Base-by-base conservation (phyloP, 306 rosid species). In the Prunus mume region DNA sequence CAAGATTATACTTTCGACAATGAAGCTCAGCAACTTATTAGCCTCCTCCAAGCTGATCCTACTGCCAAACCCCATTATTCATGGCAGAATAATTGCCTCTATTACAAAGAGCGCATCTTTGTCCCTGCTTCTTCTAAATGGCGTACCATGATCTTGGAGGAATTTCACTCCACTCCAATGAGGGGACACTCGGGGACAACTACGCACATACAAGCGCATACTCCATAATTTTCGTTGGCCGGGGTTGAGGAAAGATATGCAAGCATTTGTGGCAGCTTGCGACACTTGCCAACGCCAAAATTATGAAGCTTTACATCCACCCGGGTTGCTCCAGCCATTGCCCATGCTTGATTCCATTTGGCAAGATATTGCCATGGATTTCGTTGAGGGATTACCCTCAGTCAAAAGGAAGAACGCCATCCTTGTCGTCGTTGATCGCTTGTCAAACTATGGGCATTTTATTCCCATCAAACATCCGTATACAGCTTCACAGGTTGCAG, bases 81-180 rank as follows among this genome's bases (percentile, higher is more conserved):
- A 51, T 7, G 9, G 3, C 20, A 51, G 0, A 51, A 7, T 51
- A 1, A 51, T 1, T 0, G 9, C 2, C 25, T 19, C 1, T 55
- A 2, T 0, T 43, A 9, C 0, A 43, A 22, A 5, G 20, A 30
- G 0, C 12, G 63, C 1, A 17, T 28, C 0, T 30, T 74, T 25
- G 27, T 60, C 0, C 46, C 5, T 0, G 3, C 0, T 0, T 20
- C 2, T 9, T 27, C 66, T 0, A 0, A 20, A 1, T n/a, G 22
- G 12, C 5, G 12, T 2, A 0, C 25, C 0, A n/a, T 4, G 9
- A 17, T 61, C 2, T 20, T 41, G 14, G 22, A 63, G 19, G 19
- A 50, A 5, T 74, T 25, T 56, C 78, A 74, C 3, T 10, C 25
- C 0, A 3, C 57, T 1, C 10, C 14, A 0, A 30, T 6, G 0